Base-by-base conservation (phyloP, 1,139 yeast genomes). In the Blastobotrys persicus region DNA sequence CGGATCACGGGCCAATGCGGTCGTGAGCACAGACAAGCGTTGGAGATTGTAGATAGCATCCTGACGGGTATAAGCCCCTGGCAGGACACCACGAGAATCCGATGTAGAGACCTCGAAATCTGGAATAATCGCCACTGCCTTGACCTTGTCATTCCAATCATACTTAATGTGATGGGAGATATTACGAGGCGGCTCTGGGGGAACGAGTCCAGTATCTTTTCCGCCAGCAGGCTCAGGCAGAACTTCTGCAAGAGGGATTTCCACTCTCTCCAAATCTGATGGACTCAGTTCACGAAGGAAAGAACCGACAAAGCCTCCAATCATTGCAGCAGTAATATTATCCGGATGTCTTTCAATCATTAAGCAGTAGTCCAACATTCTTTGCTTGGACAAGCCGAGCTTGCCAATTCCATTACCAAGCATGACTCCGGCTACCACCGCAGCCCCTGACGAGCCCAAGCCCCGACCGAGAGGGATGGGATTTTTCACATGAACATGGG, bases 321-420 rank as follows among this genome's bases (percentile, higher is more conserved):
- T 84, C 96, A 92, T 88, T 42, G 98, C 96, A 32, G 98, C 98
- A 18, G 97, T 91, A 63, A 92, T 91, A 68, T 92, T 92, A 69
- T 92, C 98, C 31, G 98, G 98, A 63, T 92, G 98, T 65, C 98
- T 82, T 72, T 92, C 98, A 60, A 92, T 91, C 91, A 92, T 87
- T 59, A 92, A 77, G 67, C 97, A 88, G 73, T 87, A 92, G 70
- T 92, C 98, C 63, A 92, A 76, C 82, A 92, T 78, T 60, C 98
- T 77, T 59, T 80, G 83, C 67, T 86, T 91, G 48, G 83, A 73
- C 55, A 88, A 79, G 1, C 79, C 81, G 43, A 92, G 73, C 50
- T 79, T 75, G 19, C 94, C 97, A 23, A 89, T 75, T 59, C 84
- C 92, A 64, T 87, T 88, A 41, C 95, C 98, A 38, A 92, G 75